Percentiles rank a stretch among this genome's conserved stretches.
Conservation (phyloP, 2,329 filamentous ascomycete species). For the Aspergillus neoniger region DNA sequence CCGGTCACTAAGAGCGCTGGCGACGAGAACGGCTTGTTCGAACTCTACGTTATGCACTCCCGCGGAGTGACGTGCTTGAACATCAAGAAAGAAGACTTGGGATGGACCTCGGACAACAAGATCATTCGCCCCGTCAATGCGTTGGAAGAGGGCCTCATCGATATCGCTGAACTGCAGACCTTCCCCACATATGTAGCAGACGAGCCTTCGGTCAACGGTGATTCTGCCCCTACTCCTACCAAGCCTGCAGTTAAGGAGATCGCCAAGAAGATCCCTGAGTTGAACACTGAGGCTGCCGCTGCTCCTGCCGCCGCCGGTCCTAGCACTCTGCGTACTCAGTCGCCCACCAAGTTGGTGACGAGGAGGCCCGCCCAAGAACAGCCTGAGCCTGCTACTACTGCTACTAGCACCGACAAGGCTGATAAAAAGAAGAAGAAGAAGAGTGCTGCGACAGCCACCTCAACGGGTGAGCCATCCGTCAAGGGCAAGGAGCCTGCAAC, state of each 20-base stretch:
- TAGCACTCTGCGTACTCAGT: conserved; percentile 33
- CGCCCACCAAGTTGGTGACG: conserved; percentile 42
- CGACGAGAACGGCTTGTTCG: conserved; percentile 76
- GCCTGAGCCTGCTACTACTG: conserved; percentile 26
- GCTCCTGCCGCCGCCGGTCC: conserved; percentile 13
- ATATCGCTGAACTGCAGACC: conserved; percentile 67
- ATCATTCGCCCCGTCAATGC: conserved; percentile 78
- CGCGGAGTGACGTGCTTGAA: conserved; percentile 90
- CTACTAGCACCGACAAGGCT: conserved; percentile 53
- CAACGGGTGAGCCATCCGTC: conserved; percentile 34
- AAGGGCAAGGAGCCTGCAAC: conserved; percentile 46
- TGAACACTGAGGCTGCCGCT: conserved; percentile 26
- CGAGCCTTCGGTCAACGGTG: conserved; percentile 50
- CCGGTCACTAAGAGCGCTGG: conserved; percentile 58
- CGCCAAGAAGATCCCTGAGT: conserved; percentile 42
- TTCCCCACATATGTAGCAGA: conserved; percentile 45
- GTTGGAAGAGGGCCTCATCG: conserved; percentile 70
- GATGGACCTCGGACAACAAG: conserved; percentile 89
- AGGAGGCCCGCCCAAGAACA: conserved; percentile 46
- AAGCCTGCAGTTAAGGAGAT: conserved; percentile 45
- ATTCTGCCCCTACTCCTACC: conserved; percentile 36
- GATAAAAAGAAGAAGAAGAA: conserved; percentile 74
- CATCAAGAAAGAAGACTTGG: conserved; percentile 84
- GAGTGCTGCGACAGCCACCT: conserved; percentile 36
- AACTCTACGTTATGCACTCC: conserved; percentile 96